Conservation (phyloP, 106 monocot species). For the Hemerocallis citrina region DNA sequence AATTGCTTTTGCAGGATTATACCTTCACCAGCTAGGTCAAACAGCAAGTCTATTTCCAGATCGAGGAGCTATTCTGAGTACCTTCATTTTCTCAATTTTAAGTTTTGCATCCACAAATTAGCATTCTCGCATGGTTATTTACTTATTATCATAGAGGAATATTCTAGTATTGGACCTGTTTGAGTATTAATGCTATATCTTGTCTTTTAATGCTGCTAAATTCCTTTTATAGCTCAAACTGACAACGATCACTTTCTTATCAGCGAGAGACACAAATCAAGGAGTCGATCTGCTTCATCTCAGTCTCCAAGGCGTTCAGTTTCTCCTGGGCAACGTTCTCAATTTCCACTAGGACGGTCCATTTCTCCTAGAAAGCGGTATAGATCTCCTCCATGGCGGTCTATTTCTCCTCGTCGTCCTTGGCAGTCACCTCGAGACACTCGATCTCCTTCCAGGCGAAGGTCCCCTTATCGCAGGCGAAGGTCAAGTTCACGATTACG, state of each 20-base stretch:
- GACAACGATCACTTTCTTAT: neutral
- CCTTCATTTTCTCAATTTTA: neutral
- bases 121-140: too few relatives aligned
- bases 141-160: too few relatives aligned
- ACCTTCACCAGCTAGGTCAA: constrained; percentile 38
- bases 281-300: constrained; percentile 44
- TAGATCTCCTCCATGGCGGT: constrained; percentile 26
- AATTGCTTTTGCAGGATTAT: constrained; percentile 28
- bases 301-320: constrained; percentile 19
- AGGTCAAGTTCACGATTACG: constrained; percentile 32
- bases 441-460: constrained; percentile 33
- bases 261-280: constrained; percentile 43
- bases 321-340: constrained; percentile 24
- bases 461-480: constrained; percentile 40
- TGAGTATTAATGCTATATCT: neutral
- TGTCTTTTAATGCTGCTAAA: neutral
- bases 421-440: constrained; percentile 22
- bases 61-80: constrained; percentile 48
- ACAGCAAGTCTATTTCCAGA: constrained; percentile 26
- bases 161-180: too few relatives aligned
- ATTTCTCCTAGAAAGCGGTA: constrained; percentile 22
- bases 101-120: neutral
- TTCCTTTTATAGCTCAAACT: neutral
- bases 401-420: constrained; percentile 36
- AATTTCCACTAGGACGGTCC: constrained; percentile 20